A percentile compares a stretch with the other conserved stretches of the same genome.
These are phyloP conservation scores for Knufia fluminis DNA, from an alignment of 2,329 filamentous ascomycete genomes.

Conservation along the genomic window DNA sequence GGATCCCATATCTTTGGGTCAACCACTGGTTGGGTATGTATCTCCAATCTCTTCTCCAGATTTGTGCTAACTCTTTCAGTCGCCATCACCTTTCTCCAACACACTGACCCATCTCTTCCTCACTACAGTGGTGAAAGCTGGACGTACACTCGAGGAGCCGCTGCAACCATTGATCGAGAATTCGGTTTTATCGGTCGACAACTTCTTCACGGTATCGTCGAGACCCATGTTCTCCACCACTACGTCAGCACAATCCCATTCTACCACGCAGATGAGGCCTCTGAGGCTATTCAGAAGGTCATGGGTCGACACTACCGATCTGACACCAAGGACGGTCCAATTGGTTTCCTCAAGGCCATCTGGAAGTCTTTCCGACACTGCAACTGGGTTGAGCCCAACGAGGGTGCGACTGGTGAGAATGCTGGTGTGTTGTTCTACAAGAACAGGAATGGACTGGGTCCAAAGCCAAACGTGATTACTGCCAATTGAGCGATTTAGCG, in stretches of 20 bases:
- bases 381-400: constrained; percentile 94
- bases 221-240: constrained; percentile 97
- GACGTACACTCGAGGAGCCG: constrained; percentile 89
- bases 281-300: constrained; percentile 84
- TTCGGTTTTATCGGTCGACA: constrained; percentile 91
- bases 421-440: constrained; percentile 89
- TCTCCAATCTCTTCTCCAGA: constrained; percentile 4
- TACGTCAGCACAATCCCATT: constrained; percentile 94
- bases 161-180: constrained; percentile 92
- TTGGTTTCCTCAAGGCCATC: constrained; percentile 76
- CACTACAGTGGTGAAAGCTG: constrained; percentile 82
- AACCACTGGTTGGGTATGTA: constrained; percentile 96
- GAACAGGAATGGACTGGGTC: constrained; percentile 80
- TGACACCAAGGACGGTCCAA: constrained; percentile 63
- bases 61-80: constrained; percentile 45
- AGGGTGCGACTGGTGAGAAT: constrained; percentile 67
- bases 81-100: constrained; percentile 93
- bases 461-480: constrained; percentile 33
- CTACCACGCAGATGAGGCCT: constrained; percentile 91
- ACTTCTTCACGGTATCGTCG: constrained; percentile 89
- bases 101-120: constrained; percentile 88
- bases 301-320: constrained; percentile 95
- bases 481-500: constrained; percentile 1
- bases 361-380: constrained; percentile 76
- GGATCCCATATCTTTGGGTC: constrained; percentile 90